Conservation (phyloP, 768 basidiomycete genomes). For the Pleurotus pulmonarius region DNA sequence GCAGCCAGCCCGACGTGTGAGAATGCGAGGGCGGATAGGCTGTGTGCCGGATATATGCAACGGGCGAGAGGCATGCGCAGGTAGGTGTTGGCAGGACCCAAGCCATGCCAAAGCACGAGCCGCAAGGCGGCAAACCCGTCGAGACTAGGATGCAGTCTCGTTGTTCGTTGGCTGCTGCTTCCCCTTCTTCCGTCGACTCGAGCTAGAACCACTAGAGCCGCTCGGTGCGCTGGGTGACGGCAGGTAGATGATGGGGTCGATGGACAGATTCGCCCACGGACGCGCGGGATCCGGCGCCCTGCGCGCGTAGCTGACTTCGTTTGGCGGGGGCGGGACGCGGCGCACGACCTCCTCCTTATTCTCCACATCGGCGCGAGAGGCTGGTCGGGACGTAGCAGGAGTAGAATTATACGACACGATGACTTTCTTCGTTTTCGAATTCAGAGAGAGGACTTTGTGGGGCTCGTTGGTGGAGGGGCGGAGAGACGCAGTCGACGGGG, state of each 20-base stretch:
- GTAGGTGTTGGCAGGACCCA: no score
- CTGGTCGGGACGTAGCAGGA: conserved; percentile 30
- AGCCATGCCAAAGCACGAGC: no score
- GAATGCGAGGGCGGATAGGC: no score
- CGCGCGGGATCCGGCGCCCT: conserved; percentile 21
- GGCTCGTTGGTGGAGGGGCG: conserved; percentile 27
- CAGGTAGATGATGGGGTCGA: conserved; percentile 31
- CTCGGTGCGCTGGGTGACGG: conserved; percentile 14
- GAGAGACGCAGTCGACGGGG: conserved; percentile 14
- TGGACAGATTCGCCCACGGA: conserved; percentile 43
- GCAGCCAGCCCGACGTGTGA: no score
- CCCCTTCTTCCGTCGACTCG: conserved; percentile 8
- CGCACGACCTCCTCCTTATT: conserved; percentile 28
- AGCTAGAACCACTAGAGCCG: not conserved
- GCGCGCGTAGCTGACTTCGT: conserved; percentile 32
- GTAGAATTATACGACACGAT: conserved; percentile 47
- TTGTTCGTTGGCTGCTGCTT: not conserved
- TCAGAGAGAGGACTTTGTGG: conserved; percentile 60
- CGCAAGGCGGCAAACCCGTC: no score
- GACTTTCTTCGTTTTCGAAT: conserved; percentile 45
- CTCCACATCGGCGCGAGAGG: conserved; percentile 14
- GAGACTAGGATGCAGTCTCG: not conserved
- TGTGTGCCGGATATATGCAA: no score
- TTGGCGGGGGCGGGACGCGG: conserved; percentile 36
- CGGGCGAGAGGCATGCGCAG: no score